phyloP scores from a whole-genome alignment of 495 filamentous ascomycete species.

The Sphaerosporella brunnea region DNA sequence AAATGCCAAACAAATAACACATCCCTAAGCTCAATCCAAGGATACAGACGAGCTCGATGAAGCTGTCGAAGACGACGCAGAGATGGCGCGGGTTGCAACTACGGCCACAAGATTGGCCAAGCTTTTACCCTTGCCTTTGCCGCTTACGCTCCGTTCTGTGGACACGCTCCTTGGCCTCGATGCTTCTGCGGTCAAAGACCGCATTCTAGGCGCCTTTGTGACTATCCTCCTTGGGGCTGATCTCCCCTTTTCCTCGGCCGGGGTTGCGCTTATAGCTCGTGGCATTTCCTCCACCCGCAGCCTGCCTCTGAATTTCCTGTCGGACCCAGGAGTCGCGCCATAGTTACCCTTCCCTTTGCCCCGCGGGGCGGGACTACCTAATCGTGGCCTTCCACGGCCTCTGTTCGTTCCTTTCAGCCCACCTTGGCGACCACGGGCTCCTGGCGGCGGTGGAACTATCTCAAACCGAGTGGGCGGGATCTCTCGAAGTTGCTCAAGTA shows the following conservation, averaged over 20 bases:
- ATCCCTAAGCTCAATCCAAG: background rate
- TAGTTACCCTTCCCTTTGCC: background rate
- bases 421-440: conserved; percentile 11
- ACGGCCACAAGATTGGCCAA: background rate
- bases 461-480: conserved; percentile 72
- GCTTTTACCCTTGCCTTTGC: conserved; percentile 1
- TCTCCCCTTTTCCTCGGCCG: background rate
- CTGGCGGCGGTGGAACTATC: conserved; percentile 63
- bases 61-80: background rate
- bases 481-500: conserved; percentile 15
- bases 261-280: background rate
- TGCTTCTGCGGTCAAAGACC: conserved; percentile 2
- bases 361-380: background rate
- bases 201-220: conserved; percentile 1
- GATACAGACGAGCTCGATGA: background rate
- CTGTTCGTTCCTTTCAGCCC: background rate
- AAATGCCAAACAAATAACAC: no score
- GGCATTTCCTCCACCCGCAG: background rate
- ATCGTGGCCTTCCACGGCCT: background rate
- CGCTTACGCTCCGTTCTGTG: background rate
- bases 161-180: background rate
- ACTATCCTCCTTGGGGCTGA: background rate
- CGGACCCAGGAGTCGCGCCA: background rate
- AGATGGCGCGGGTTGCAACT: background rate
- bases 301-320: background rate